These are phyloP conservation scores for Cryptococcus deneoformans DNA, from an alignment of 1,284 basidiomycete species.

Conservation along the genomic window DNA sequence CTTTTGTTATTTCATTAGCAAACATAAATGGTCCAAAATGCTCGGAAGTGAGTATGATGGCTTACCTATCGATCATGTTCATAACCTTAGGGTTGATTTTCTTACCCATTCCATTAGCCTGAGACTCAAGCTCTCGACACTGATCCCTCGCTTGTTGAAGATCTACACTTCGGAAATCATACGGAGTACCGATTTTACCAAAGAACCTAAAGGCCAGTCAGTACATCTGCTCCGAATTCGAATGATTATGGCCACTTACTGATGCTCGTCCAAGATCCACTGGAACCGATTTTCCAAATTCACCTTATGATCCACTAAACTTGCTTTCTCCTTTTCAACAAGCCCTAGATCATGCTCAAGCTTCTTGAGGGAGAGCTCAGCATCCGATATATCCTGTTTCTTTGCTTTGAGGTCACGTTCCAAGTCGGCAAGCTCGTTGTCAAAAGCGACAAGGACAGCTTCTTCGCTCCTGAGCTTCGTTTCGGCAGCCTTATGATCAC, in stretches of 20 bases:
- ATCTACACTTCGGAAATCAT: slow-evolving; percentile 77
- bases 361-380: slow-evolving; percentile 66
- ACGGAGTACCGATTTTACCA: slow-evolving; percentile 74
- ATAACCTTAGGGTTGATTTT: slow-evolving; percentile 95
- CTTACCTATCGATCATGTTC: slow-evolving; percentile 91
- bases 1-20: slow-evolving; percentile 52
- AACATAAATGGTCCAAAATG: neutral
- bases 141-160: slow-evolving; percentile 63
- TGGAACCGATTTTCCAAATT: slow-evolving; percentile 74
- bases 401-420: slow-evolving; percentile 77
- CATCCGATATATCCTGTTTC: slow-evolving; percentile 69
- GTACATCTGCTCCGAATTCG: too few species aligned
- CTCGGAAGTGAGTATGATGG: slow-evolving; percentile 3
- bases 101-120: slow-evolving; percentile 86
- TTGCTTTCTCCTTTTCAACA: slow-evolving; percentile 52
- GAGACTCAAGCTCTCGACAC: slow-evolving; percentile 72
- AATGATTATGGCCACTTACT: slow-evolving; percentile 55
- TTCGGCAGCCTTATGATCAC: slow-evolving; percentile 62
- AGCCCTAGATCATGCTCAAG: slow-evolving; percentile 56
- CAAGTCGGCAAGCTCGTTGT: slow-evolving; percentile 79
- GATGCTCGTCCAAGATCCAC: slow-evolving; percentile 85
- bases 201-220: slow-evolving; percentile 56
- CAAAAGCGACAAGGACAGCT: slow-evolving; percentile 80
- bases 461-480: slow-evolving; percentile 74
- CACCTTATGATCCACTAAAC: slow-evolving; percentile 57